Conservation (phyloP, 2,329 filamentous ascomycete genomes). For the Laburnicola sp. region DNA sequence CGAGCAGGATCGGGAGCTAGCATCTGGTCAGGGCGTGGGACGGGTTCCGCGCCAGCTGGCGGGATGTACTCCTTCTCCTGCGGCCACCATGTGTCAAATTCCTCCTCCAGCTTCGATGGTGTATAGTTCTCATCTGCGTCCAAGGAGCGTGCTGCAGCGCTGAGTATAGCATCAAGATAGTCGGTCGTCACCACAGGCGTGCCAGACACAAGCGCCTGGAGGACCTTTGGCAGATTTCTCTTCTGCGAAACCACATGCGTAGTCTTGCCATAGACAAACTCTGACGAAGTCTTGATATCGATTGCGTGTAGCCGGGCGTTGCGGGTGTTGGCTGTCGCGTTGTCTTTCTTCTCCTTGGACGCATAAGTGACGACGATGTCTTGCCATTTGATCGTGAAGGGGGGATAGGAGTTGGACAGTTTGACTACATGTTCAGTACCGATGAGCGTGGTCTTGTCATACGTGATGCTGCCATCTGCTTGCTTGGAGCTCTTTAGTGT, state of each 20-base stretch:
- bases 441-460: conserved; percentile 29
- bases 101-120: conserved; percentile 68
- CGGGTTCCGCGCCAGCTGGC: conserved; percentile 73
- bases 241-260: conserved; percentile 90
- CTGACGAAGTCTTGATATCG: conserved; percentile 82
- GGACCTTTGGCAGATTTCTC: conserved; percentile 82
- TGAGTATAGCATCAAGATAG: conserved; percentile 73
- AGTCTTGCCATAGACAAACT: conserved; percentile 71
- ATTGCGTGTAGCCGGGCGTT: conserved; percentile 71
- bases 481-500: conserved; percentile 64
- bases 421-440: conserved; percentile 63
- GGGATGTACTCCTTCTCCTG: conserved; percentile 72
- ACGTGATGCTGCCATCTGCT: conserved; percentile 27
- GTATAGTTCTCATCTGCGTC: conserved; percentile 51
- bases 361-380: conserved; percentile 82
- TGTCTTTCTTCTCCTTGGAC: conserved; percentile 67
- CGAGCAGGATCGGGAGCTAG: conserved; percentile 72
- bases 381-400: conserved; percentile 74
- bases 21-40: conserved; percentile 65
- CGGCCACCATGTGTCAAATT: conserved; percentile 82
- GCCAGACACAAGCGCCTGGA: conserved; percentile 83
- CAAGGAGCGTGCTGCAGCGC: conserved; percentile 55
- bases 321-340: conserved; percentile 54
- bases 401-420: conserved; percentile 69
- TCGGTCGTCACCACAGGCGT: conserved; percentile 73